These are phyloP conservation scores for Ephemerocybe angulata DNA, from an alignment of 768 basidiomycete genomes.

Conservation along the genomic window DNA sequence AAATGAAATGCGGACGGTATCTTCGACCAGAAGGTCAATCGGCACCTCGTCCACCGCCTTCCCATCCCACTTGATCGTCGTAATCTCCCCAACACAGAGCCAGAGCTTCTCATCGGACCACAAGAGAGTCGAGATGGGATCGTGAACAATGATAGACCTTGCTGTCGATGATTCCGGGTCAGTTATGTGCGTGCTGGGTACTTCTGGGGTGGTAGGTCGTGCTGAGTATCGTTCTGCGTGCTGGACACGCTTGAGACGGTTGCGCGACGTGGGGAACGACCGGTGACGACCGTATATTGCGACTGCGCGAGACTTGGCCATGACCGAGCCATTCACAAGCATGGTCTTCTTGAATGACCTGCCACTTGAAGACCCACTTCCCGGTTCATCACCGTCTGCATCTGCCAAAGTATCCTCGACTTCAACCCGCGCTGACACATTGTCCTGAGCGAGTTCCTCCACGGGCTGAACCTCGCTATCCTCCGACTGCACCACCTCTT, in stretches of 20 bases:
- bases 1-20: constrained; percentile 11
- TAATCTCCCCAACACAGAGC: constrained; percentile 17
- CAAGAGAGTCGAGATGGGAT: constrained; percentile 15
- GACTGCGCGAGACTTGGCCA: neutral
- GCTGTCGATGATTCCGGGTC: neutral
- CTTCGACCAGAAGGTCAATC: constrained; percentile 14
- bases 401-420: neutral
- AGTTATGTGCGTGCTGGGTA: neutral
- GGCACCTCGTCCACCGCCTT: constrained; percentile 5
- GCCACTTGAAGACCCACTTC: neutral
- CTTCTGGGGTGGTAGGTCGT: neutral
- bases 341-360: neutral
- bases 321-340: neutral
- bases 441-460: neutral
- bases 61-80: constrained; percentile 8
- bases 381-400: neutral
- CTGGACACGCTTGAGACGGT: neutral
- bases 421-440: neutral
- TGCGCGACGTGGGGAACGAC: neutral
- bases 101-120: constrained; percentile 10
- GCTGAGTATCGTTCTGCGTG: neutral
- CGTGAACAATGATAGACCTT: constrained; percentile 3
- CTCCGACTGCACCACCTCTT: too few species aligned
- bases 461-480: neutral
- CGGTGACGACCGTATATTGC: neutral